Percentiles rank a stretch among this genome's conserved stretches.
Conservation (phyloP, 2,329 filamentous ascomycete species). For the Reticulascus tulasneorum region DNA sequence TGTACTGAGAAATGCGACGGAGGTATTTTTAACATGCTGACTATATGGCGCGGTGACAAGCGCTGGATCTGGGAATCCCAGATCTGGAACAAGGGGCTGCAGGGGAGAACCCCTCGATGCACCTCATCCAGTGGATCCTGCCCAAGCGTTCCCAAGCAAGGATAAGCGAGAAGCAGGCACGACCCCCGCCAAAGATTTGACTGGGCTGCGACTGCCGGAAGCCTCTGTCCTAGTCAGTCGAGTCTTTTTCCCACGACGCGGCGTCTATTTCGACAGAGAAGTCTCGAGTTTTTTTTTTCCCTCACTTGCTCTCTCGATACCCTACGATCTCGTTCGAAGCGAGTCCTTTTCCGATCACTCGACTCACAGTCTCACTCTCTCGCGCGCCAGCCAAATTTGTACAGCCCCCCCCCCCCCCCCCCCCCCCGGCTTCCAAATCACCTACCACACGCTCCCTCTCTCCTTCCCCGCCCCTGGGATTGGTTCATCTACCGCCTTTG, state of each 20-base stretch:
- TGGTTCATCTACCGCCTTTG: no score
- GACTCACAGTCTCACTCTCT: neutral
- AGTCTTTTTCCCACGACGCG: no score
- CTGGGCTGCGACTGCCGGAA: conserved; percentile 7
- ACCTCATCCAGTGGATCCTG: conserved; percentile 17
- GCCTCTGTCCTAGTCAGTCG: no score
- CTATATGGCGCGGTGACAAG: no score
- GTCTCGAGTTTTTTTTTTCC: neutral
- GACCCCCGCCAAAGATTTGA: conserved; percentile 9
- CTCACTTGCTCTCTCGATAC: neutral
- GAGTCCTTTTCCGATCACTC: neutral
- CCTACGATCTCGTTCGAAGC: neutral
- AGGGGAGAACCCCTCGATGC: conserved; percentile 6
- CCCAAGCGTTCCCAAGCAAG: conserved; percentile 7
- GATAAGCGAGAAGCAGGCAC: conserved; percentile 11
- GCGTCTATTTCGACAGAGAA: conserved; percentile 13
- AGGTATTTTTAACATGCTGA: no score
- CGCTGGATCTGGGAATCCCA: conserved; percentile 1
- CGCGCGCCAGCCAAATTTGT: no score
- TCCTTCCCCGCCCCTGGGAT: no score
- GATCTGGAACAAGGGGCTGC: conserved; percentile 14
- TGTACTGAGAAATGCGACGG: no score
- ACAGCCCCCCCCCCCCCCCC: no score
- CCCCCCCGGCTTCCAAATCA: no score
- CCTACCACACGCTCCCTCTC: no score